Conservation (phyloP, 176 grass and related monocot genomes). For the Urochloa ruziziensis region DNA sequence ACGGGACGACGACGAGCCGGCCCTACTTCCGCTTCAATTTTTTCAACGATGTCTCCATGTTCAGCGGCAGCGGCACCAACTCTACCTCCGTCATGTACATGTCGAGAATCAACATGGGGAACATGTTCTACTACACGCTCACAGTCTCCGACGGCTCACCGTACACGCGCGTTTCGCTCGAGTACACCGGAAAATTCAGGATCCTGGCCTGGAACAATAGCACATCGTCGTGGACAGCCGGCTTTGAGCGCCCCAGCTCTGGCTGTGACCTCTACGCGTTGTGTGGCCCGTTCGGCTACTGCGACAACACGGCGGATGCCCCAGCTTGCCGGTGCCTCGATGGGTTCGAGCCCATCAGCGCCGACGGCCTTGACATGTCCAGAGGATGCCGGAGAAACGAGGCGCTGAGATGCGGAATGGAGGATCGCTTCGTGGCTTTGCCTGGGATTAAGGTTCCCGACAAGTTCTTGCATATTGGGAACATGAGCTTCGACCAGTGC, state of each 20-base stretch:
- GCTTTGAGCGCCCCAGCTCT: not conserved
- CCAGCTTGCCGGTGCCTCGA: slow-evolving; percentile 33
- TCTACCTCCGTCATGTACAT: not conserved
- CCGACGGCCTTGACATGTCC: not conserved
- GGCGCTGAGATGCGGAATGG: no score
- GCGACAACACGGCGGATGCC: slow-evolving; percentile 2
- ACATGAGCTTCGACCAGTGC: slow-evolving; percentile 30
- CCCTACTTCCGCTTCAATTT: not conserved
- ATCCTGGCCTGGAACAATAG: not conserved
- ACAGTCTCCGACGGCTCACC: not conserved
- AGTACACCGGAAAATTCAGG: slow-evolving; percentile 2
- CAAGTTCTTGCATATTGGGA: not conserved
- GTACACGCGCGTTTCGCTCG: not conserved
- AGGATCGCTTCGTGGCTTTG: no score
- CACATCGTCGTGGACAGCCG: not conserved
- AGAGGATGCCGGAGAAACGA: not conserved
- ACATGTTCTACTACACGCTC: not conserved
- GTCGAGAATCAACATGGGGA: not conserved
- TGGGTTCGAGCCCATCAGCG: slow-evolving; percentile 36
- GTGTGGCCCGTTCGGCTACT: slow-evolving; percentile 41
- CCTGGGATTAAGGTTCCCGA: no score
- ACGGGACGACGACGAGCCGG: not conserved
- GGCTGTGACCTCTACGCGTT: slow-evolving; percentile 10
- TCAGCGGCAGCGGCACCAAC: not conserved
- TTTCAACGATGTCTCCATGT: not conserved